Base-by-base conservation (phyloP, 2,329 filamentous ascomycete genomes). In the Samsoniella hepiali region DNA sequence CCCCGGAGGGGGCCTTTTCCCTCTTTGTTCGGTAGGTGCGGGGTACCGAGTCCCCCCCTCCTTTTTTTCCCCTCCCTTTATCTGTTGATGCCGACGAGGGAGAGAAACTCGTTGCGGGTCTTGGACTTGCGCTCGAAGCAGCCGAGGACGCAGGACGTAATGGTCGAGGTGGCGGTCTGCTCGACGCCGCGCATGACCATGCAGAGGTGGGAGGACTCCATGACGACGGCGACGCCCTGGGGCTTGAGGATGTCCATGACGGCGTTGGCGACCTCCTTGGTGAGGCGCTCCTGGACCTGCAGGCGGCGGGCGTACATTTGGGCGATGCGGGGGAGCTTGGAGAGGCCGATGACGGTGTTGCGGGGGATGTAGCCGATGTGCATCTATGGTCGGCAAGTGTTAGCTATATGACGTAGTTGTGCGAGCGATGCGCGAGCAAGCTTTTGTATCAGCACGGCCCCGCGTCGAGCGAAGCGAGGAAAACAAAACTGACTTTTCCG, bases 161-260 rank as follows among this genome's bases (percentile, higher is more conserved):
- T 95, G 7, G 95, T 98, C 22, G 86, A 90, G 58, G 91, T 88
- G 47, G 84, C 86, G 0, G 92, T 93, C 82, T 99, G 97, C 74
- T 97, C 87, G 10, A 99, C 94, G n/a, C 95, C 95, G 54, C 95
- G 87, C 93, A 97, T 98, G 17, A 97, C 93, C 94, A 98, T 99
- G 81, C 95, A 99, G 54, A 98, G 81, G 78, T 99, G 95, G 72
- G 88, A 93, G 15, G 91, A 96, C 73, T 99, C 95, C 89, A 99
- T 97, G 65, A 99, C 94, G 2, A 99, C 95, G 27, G 91, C 94
- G 2, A 99, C 94, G 54, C 95, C 95, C 73, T 96, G 92, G 2
- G 95, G 95, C 74, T 96, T 90, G 55, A 99, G 83, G 13, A 98
- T 88, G 72, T 98, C 93, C 74, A 93, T 93, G 66, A 99, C 89